Evolutionary conservation across 495 filamentous ascomycete species (phyloP).

Genomic region (Penicillium angulare): DNA sequence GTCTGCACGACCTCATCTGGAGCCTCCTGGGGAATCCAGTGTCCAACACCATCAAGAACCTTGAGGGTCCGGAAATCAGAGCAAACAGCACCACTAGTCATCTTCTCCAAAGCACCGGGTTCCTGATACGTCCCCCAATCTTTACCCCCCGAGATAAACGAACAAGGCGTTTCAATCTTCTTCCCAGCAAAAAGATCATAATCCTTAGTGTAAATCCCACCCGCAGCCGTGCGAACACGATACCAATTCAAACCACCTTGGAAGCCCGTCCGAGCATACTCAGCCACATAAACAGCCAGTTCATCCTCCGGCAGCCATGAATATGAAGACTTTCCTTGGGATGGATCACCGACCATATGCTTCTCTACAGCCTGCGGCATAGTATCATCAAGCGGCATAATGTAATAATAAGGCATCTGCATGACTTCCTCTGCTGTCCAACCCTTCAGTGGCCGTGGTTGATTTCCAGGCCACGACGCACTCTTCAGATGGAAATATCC

Average conservation of each 20-base stretch:
- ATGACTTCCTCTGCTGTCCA: conserved; percentile 57
- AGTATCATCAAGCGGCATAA: conserved; percentile 56
- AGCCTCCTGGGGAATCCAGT: conserved; percentile 69
- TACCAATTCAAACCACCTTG: conserved; percentile 74
- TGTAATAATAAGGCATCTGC: conserved; percentile 65
- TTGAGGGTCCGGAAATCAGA: conserved; percentile 49
- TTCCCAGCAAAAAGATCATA: conserved; percentile 58
- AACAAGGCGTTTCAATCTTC: conserved; percentile 60
- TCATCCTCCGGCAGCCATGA: conserved; percentile 57
- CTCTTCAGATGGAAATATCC: conserved; percentile 70
- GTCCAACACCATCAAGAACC: conserved; percentile 58
- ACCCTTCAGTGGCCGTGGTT: conserved; percentile 47
- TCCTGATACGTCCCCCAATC: conserved; percentile 71
- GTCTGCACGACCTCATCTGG: conserved; percentile 52
- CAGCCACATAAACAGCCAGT: conserved; percentile 56
- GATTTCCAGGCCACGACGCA: conserved; percentile 56
- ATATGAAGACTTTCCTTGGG: conserved; percentile 18
- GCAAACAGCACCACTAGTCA: conserved; percentile 43
- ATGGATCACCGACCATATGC: conserved; percentile 53
- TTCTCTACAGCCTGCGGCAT: conserved; percentile 57
- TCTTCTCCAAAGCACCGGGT: conserved; percentile 59
- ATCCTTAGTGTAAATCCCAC: conserved; percentile 42
- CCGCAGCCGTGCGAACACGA: conserved; percentile 53
- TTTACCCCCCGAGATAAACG: conserved; percentile 56
- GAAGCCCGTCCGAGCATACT: conserved; percentile 66